A percentile compares a stretch with the other conserved stretches of the same genome.
phyloP scores from a whole-genome alignment of 306 rosid species.

The Trichosanthes truncata region DNA sequence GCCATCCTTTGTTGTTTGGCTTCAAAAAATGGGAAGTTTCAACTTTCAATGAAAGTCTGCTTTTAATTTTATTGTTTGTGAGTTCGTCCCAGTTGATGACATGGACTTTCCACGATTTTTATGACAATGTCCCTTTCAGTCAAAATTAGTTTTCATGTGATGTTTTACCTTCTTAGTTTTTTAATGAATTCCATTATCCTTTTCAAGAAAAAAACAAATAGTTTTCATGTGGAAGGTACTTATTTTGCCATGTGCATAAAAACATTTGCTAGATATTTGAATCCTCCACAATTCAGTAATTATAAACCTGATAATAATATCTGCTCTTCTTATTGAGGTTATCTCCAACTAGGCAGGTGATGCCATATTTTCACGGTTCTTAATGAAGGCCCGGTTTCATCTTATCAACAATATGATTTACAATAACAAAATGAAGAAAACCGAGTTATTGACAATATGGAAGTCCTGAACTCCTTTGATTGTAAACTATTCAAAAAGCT shows the following conservation, averaged over 20 bases:
- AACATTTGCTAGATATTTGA: neutral
- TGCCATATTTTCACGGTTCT: too few species aligned
- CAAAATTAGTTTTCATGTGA: neutral
- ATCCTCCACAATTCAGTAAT: too few species aligned
- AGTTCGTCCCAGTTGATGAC: neutral
- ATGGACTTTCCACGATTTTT: neutral
- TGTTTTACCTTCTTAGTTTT: too few species aligned
- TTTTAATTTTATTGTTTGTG: neutral
- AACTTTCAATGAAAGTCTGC: neutral
- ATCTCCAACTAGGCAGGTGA: neutral
- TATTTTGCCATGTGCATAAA: neutral
- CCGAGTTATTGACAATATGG: too few species aligned
- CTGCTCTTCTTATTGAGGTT: neutral
- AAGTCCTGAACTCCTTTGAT: too few species aligned
- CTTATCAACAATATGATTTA: too few species aligned
- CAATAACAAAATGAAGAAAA: too few species aligned
- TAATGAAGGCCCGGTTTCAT: too few species aligned
- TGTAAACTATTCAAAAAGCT: too few species aligned
- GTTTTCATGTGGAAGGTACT: neutral
- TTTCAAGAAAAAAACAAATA: too few species aligned
- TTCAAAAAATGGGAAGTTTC: neutral
- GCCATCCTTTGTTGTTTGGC: neutral
- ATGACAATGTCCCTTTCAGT: neutral
- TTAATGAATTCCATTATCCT: too few species aligned
- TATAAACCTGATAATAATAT: too few species aligned